These are phyloP conservation scores for Candida arabinofermentans DNA, from an alignment of 805 yeast species.

Conservation along the genomic window DNA sequence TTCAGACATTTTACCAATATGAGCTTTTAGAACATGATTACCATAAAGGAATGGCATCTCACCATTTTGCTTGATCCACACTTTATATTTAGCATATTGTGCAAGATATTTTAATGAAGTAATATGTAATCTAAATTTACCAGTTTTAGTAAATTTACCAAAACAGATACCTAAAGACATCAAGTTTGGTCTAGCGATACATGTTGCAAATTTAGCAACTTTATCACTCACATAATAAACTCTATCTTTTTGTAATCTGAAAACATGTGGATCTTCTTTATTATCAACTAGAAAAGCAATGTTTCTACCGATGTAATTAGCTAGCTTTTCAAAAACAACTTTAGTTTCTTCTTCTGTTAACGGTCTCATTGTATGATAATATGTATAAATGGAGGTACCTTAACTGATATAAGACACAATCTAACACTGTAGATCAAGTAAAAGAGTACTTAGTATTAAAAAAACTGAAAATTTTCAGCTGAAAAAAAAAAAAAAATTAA, in stretches of 20 bases:
- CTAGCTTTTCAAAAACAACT: conserved; percentile 91
- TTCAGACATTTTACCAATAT: conserved; percentile 93
- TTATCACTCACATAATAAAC: conserved; percentile 88
- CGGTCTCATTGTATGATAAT: conserved; percentile 64
- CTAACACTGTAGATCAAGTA: too few relatives aligned
- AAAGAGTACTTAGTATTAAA: background rate
- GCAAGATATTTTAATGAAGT: conserved; percentile 84
- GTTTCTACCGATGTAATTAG: conserved; percentile 95
- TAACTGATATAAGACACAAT: too few relatives aligned
- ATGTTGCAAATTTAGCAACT: conserved; percentile 83
- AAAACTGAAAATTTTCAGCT: conserved; percentile 2
- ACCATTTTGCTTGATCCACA: conserved; percentile 96
- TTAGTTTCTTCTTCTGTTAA: conserved; percentile 96
- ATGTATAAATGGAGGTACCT: background rate
- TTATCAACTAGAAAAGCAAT: conserved; percentile 84
- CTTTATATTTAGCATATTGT: conserved; percentile 84
- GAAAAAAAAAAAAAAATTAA: background rate
- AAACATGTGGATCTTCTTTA: conserved; percentile 84
- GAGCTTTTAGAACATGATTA: conserved; percentile 94
- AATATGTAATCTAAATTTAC: conserved; percentile 91
- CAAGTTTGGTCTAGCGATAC: conserved; percentile 81
- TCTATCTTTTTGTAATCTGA: conserved; percentile 92
- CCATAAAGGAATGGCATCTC: conserved; percentile 98
- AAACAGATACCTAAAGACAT: conserved; percentile 93
- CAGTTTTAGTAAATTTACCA: conserved; percentile 96